Evolutionary conservation across 352 stramenopile species (phyloP), one percentile per base, ranked within the genome.

Genomic region (Aphanomyces astaci): DNA sequence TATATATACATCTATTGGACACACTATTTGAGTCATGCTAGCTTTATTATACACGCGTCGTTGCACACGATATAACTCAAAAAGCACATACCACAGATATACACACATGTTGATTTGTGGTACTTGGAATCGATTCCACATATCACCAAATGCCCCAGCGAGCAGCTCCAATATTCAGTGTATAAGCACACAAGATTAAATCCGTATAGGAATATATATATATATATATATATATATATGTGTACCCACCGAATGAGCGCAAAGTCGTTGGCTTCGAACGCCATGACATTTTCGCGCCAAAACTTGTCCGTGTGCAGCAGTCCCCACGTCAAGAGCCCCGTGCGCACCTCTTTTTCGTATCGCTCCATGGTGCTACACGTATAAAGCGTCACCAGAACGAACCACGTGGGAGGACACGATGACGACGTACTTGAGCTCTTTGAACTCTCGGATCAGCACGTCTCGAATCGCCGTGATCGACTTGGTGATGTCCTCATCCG

Each of bases 281-380:
- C 91, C 75, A 96, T 96, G 39, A 96, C 96, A 80, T 99, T 98
- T 75, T 99, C 96, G 70, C 97, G 96, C 94, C 97, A 99, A 75
- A 99, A 99, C 63, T 97, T 97, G 75, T 98, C 96, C 40, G 94
- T 98, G 79, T 99, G 96, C 19, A 97, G 82, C 31, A 97, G 82
- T 30, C 96, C 96, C 96, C 96, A 99, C 77, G 96, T 89, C 4
- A 99, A 73, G 48, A 91, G 82, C 11, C 95, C 96, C 30, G 92
- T 97, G 66, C 94, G 88, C 9, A 99, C 78, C 75, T 99, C 94
- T 73, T 97, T 97, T 71, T 96, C 90, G 74, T 98, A 98, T 10
- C 96, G 88, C 74, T 98, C 96, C 89, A 97, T 98, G 32, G 94
- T 97, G 65, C 86, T 97, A 74, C 48, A 65, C 33, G 4, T 46